Conservation (phyloP, 176 grass and related monocot genomes). For the Luzula sylvatica region DNA sequence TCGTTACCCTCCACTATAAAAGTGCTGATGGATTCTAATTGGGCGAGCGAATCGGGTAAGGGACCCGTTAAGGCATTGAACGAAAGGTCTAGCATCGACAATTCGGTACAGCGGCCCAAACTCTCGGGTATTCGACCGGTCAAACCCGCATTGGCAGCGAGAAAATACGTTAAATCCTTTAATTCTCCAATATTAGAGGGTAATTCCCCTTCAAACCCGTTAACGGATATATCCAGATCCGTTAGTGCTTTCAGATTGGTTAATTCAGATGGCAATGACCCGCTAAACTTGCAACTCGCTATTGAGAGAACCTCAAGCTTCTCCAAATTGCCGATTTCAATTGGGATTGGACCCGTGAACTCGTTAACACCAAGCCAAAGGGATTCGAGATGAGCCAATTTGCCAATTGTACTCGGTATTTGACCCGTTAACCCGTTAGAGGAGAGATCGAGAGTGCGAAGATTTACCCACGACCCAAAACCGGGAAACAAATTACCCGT, state of each 20-base stretch:
- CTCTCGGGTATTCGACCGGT: constrained; percentile 55
- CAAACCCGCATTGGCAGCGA: constrained; percentile 56
- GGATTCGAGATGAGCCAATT: constrained; percentile 32
- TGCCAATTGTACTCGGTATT: constrained; percentile 54
- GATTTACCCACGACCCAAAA: constrained; percentile 43
- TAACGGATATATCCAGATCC: constrained; percentile 80
- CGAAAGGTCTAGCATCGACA: constrained; percentile 46
- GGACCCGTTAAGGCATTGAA: constrained; percentile 56
- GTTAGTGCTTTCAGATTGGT: constrained; percentile 53
- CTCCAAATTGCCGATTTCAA: constrained; percentile 58
- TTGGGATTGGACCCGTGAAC: constrained; percentile 56
- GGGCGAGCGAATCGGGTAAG: constrained; percentile 54
- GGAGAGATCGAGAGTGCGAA: constrained; percentile 70
- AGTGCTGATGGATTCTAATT: constrained; percentile 33
- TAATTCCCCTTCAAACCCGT: constrained; percentile 56
- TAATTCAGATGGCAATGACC: constrained; percentile 48
- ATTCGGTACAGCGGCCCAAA: constrained; percentile 70
- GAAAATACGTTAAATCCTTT: constrained; percentile 40
- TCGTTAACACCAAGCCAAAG: constrained; percentile 59
- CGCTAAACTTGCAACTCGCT: constrained; percentile 56
- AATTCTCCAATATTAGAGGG: constrained; percentile 49
- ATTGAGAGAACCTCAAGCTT: constrained; percentile 48
- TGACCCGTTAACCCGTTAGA: constrained; percentile 61
- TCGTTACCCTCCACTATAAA: constrained; percentile 67
- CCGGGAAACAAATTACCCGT: constrained; percentile 57